Evolutionary conservation across 306 rosid genomes (phyloP).

Genomic region (Pyrus bretschneideri): DNA sequence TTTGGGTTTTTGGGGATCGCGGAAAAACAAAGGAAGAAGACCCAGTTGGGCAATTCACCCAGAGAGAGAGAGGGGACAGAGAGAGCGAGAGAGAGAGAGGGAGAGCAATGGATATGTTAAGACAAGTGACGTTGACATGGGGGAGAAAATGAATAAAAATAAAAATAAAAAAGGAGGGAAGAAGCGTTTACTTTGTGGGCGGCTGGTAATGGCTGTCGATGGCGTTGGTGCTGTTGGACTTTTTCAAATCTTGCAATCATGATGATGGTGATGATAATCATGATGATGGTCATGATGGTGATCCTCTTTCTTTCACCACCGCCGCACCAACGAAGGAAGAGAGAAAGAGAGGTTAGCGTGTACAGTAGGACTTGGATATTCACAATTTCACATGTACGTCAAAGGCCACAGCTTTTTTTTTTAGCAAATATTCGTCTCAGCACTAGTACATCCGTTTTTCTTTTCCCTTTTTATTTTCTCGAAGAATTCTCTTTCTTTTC

Average conservation of each 20-base stretch:
- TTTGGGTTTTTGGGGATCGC: background rate
- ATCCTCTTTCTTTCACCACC: background rate
- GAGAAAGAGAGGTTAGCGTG: constrained; percentile 5
- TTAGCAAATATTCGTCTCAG: background rate
- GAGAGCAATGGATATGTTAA: background rate
- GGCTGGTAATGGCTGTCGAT: constrained; percentile 27
- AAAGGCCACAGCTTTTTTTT: background rate
- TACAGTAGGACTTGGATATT: constrained; percentile 9
- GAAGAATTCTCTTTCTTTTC: background rate
- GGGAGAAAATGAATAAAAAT: background rate
- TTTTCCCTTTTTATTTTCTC: background rate
- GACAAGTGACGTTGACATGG: background rate
- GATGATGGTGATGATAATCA: background rate
- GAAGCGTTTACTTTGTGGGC: constrained; percentile 38
- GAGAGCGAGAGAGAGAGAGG: no score
- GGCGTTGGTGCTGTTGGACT: constrained; percentile 14
- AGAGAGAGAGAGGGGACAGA: background rate
- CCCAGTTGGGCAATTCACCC: constrained; percentile 9
- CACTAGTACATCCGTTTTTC: background rate
- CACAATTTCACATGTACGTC: background rate
- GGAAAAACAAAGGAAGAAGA: background rate
- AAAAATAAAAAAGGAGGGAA: background rate
- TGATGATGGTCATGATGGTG: background rate
- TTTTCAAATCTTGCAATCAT: constrained; percentile 7
- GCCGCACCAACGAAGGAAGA: background rate